A percentile compares a stretch with the other conserved stretches of the same genome.
These are phyloP conservation scores for Penicillium canariense DNA, from an alignment of 495 filamentous ascomycete species.

Conservation along the genomic window DNA sequence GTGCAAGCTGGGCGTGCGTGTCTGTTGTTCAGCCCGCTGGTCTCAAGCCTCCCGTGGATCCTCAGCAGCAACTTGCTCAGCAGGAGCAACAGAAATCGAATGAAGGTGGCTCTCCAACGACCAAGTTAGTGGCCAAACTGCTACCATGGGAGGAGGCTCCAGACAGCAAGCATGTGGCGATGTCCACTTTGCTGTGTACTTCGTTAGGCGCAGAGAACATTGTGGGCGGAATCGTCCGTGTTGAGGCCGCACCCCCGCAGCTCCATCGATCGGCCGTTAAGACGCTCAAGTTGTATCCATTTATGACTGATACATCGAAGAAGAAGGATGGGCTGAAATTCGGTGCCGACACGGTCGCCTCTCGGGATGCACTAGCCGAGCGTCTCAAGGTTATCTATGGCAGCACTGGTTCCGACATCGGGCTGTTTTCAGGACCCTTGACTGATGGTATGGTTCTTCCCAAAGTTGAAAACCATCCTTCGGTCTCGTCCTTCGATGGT, in stretches of 20 bases:
- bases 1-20: slow-evolving; percentile 68
- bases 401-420: slow-evolving; percentile 38
- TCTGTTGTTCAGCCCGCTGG: slow-evolving; percentile 78
- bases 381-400: slow-evolving; percentile 49
- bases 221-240: slow-evolving; percentile 81
- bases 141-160: slow-evolving; percentile 83
- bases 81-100: slow-evolving; percentile 52
- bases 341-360: slow-evolving; percentile 78
- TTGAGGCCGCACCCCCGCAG: slow-evolving; percentile 70
- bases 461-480: slow-evolving; percentile 34
- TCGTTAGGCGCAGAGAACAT: slow-evolving; percentile 66
- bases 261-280: slow-evolving; percentile 52
- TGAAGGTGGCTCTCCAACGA: slow-evolving; percentile 59
- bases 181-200: slow-evolving; percentile 73
- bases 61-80: slow-evolving; percentile 65
- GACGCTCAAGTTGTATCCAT: slow-evolving; percentile 74
- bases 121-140: slow-evolving; percentile 73
- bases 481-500: slow-evolving; percentile 52
- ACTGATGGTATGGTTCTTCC: slow-evolving; percentile 83
- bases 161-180: slow-evolving; percentile 68
- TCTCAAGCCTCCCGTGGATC: slow-evolving; percentile 70
- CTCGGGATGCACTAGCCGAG: slow-evolving; percentile 63
- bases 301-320: slow-evolving; percentile 53
- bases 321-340: slow-evolving; percentile 72
- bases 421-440: slow-evolving; percentile 78